Evolutionary conservation across 2,329 filamentous ascomycete genomes (phyloP).

Genomic region (Celoporthe dispersa): DNA sequence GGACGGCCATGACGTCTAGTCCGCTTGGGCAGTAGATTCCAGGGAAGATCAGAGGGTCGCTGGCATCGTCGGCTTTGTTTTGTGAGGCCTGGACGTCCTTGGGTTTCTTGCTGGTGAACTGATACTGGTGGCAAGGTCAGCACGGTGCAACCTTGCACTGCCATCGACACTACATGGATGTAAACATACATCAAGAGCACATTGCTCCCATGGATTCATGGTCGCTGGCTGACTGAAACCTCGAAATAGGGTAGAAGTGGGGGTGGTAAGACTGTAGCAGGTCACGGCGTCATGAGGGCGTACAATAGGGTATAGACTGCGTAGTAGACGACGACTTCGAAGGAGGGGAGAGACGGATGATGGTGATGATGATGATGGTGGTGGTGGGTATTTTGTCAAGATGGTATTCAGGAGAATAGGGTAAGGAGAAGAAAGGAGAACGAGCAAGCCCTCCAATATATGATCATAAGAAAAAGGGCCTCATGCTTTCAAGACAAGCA

Average conservation of each 20-base stretch:
- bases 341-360: background rate
- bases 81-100: constrained; percentile 26
- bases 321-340: background rate
- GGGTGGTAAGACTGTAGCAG: background rate
- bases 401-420: background rate
- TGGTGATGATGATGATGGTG: background rate
- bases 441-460: background rate
- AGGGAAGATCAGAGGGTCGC: constrained; percentile 57
- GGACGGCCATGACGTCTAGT: constrained; percentile 59
- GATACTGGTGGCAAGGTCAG: constrained; percentile 23
- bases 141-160: background rate
- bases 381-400: background rate
- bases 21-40: constrained; percentile 60
- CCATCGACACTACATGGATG: constrained; percentile 3
- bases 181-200: constrained; percentile 41
- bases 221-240: constrained; percentile 22
- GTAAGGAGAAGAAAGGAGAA: background rate
- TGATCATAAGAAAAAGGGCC: background rate
- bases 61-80: constrained; percentile 25
- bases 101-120: constrained; percentile 20
- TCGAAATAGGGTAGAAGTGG: background rate
- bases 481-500: background rate
- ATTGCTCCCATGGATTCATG: constrained; percentile 43
- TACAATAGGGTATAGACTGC: background rate
- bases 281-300: background rate